Evolutionary conservation across 352 stramenopile species (phyloP), one percentile per base, ranked within the genome.

Genomic region (Globisporangium abappressorium): DNA sequence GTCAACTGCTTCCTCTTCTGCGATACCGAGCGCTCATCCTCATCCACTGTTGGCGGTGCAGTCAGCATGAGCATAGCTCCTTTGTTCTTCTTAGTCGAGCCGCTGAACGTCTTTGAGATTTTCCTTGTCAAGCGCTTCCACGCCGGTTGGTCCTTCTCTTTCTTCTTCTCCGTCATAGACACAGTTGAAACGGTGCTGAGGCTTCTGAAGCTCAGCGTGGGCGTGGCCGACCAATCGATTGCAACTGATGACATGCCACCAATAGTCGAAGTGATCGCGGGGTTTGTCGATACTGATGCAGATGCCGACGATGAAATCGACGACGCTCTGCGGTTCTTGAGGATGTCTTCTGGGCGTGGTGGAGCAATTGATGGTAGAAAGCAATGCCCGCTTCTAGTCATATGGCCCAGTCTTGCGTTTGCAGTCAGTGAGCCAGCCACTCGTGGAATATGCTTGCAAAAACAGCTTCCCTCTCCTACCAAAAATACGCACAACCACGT

Each of bases 41-140:
- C 24, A 5, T 43, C 14, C 14, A 66, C 46, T n/a, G 38, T 7
- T 34, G 61, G 30, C 14, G 57, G 47, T 2, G 12, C 28, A 12
- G 24, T 18, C 14, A 59, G 14, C 18, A 51, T 51, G 43, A 51
- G 18, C 43, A 51, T 51, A 5, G 5, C 43, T 2, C 18, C 18
- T 51, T 22, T 24, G 28, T 22, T 65, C 59, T 34, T 69, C 15
- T 62, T 62, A 5, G 41, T 7, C 51, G 36, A 36, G 26, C 8
- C 33, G 38, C 61, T 46, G n/a, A 60, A 57, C 12, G 61, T 56
- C 46, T 64, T 59, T 20, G 58, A 62, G 49, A 70, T 64, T 26
- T 43, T 62, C 36, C 57, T 38, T 5, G 65, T 61, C 57, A 70
- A 28, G n/a, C 57, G 65, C 57, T 70, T 57, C 65, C 65, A 70